phyloP scores from a whole-genome alignment of 805 yeast species.

The Wickerhamomyces hampshirensis region DNA sequence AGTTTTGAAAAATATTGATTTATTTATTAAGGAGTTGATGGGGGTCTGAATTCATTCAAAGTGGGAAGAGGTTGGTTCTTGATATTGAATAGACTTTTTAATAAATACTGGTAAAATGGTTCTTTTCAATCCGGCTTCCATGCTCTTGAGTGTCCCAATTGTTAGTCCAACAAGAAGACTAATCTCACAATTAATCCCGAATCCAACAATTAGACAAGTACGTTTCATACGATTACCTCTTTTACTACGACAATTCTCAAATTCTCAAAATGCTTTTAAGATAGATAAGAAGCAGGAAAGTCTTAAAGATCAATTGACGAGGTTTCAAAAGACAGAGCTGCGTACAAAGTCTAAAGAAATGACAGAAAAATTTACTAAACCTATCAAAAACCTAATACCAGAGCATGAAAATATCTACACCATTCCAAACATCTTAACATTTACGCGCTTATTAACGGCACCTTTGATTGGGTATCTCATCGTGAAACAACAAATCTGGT shows the following conservation, averaged over 20 bases:
- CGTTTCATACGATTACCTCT: no score
- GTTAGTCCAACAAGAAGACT: background rate
- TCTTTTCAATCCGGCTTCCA: background rate
- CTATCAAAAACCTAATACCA: conserved; percentile 27
- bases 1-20: no score
- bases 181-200: background rate
- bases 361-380: conserved; percentile 27
- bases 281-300: background rate
- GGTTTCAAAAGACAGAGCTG: background rate
- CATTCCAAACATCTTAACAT: conserved; percentile 80
- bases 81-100: no score
- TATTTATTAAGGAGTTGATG: no score
- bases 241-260: background rate
- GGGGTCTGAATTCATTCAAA: no score
- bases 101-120: no score
- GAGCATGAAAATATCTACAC: conserved; percentile 66
- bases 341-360: conserved; percentile 18
- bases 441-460: conserved; percentile 73
- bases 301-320: background rate
- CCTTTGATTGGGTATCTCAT: conserved; percentile 83
- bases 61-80: no score
- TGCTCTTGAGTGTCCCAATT: background rate
- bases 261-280: background rate
- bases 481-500: conserved; percentile 52
- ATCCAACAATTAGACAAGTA: background rate